Evolutionary conservation across 371 early-diverging fungal species (phyloP).

Genomic region (Vairimorpha apis): DNA sequence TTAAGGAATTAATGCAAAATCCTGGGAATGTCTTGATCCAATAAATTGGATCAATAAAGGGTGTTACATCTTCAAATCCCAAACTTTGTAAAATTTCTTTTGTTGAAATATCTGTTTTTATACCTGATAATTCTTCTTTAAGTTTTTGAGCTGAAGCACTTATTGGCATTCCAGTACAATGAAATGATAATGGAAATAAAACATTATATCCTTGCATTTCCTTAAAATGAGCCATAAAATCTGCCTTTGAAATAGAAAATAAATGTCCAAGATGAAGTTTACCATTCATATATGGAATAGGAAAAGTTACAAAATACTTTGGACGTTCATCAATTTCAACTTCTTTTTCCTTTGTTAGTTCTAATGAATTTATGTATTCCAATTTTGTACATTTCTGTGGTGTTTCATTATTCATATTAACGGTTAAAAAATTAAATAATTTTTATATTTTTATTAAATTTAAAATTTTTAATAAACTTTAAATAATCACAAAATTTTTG

Average conservation of each 20-base stretch:
- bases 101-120: slow-evolving; percentile 69
- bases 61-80: slow-evolving; percentile 83
- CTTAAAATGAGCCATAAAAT: slow-evolving; percentile 85
- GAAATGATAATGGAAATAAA: slow-evolving; percentile 95
- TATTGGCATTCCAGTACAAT: slow-evolving; percentile 99
- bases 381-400: slow-evolving; percentile 28
- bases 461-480: too few relatives aligned
- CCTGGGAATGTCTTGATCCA: slow-evolving; percentile 95
- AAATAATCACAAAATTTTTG: too few relatives aligned
- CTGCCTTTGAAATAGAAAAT: slow-evolving; percentile 89
- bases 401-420: background rate
- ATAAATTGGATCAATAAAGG: slow-evolving; percentile 84
- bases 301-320: slow-evolving; percentile 90
- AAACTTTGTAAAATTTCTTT: slow-evolving; percentile 86
- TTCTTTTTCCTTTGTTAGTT: slow-evolving; percentile 4
- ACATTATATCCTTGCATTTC: slow-evolving; percentile 83
- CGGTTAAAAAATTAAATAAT: too few relatives aligned
- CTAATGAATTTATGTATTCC: slow-evolving; percentile 37
- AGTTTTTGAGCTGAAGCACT: slow-evolving; percentile 94
- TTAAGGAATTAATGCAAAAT: slow-evolving; percentile 73
- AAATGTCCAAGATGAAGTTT: slow-evolving; percentile 94
- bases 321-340: slow-evolving; percentile 6
- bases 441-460: too few relatives aligned
- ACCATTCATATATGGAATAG: slow-evolving; percentile 99
- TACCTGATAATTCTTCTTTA: slow-evolving; percentile 75